A percentile compares a stretch with the other conserved stretches of the same genome.
Conservation (phyloP, 306 rosid genomes). For the Erythrophleum fordii region DNA sequence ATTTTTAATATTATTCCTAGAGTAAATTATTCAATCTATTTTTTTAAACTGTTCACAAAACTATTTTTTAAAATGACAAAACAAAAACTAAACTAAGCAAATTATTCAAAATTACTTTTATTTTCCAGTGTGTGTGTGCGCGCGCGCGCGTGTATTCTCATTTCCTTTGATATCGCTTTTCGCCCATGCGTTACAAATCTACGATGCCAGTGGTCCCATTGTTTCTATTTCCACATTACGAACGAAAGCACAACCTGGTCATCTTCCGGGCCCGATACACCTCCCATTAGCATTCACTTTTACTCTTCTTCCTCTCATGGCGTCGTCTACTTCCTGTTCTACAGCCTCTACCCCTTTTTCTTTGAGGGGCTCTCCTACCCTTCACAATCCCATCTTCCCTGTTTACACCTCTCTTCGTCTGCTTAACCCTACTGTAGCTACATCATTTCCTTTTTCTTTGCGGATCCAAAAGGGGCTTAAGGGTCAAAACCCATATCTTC, state of each 20-base stretch:
- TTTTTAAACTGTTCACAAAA: too few relatives aligned
- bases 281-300: not conserved
- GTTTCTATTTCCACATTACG: not conserved
- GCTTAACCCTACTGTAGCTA: not conserved
- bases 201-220: not conserved
- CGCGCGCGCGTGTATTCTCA: too few relatives aligned
- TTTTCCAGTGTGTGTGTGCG: too few relatives aligned
- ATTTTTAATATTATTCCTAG: too few relatives aligned
- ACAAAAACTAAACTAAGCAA: too few relatives aligned
- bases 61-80: too few relatives aligned
- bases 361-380: constrained; percentile 26
- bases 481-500: constrained; percentile 33
- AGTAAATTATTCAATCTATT: too few relatives aligned
- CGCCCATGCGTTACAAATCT: not conserved
- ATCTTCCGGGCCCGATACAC: not conserved
- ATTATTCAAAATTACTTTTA: too few relatives aligned
- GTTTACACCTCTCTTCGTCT: not conserved
- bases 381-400: not conserved
- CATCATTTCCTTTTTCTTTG: constrained; percentile 38
- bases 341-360: constrained; percentile 36
- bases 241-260: not conserved
- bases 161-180: not conserved
- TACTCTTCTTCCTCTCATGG: constrained; percentile 34
- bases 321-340: constrained; percentile 32
- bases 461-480: constrained; percentile 22